These are phyloP conservation scores for Thalia dealbata DNA, from an alignment of 176 grass and related monocot species.

Conservation along the genomic window DNA sequence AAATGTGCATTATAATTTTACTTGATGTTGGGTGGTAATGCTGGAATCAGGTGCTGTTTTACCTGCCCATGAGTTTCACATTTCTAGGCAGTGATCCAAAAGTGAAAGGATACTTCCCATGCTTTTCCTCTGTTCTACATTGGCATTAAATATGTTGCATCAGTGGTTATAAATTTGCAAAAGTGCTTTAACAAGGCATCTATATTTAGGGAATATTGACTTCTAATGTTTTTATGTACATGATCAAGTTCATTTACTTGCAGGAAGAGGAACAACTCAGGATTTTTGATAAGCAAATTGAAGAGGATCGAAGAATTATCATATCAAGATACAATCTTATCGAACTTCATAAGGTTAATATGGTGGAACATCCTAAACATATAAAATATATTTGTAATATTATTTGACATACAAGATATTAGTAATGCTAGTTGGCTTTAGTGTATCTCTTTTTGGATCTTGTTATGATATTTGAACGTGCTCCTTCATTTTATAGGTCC, in stretches of 20 bases:
- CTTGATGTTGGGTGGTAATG: background rate
- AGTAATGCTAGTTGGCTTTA: slow-evolving; percentile 9
- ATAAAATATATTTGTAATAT: background rate
- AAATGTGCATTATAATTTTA: background rate
- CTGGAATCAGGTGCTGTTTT: background rate
- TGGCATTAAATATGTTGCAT: background rate
- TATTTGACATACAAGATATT: slow-evolving; percentile 7
- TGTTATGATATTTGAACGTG: background rate
- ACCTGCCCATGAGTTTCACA: background rate
- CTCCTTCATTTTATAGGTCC: slow-evolving; percentile 32
- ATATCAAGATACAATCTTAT: slow-evolving; percentile 82
- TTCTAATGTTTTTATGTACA: background rate
- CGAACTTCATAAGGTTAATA: slow-evolving; percentile 89
- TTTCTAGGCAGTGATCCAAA: background rate
- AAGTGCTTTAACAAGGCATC: background rate
- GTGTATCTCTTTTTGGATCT: background rate
- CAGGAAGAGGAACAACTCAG: slow-evolving; percentile 70
- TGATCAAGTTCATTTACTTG: slow-evolving; percentile 29
- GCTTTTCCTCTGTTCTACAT: background rate
- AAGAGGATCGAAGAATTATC: slow-evolving; percentile 92
- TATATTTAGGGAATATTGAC: background rate
- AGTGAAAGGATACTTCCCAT: background rate
- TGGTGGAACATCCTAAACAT: slow-evolving; percentile 34
- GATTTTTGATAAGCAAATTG: slow-evolving; percentile 76
- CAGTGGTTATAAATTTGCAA: background rate